phyloP scores from a whole-genome alignment of 2,329 filamentous ascomycete genomes.

The Sphaceloma murrayae region DNA sequence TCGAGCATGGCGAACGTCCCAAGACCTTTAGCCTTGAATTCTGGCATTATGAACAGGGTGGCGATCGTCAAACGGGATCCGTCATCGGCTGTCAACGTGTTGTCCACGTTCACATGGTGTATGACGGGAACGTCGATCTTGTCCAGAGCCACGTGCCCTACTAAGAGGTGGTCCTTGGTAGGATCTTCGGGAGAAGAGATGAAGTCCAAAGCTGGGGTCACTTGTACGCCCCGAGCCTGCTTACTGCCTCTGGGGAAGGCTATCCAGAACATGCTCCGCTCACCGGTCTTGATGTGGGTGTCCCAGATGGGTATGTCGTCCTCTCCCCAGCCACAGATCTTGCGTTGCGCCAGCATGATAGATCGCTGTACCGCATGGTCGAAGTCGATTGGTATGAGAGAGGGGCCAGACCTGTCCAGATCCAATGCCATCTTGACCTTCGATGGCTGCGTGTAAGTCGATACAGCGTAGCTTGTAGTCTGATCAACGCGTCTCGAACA shows the following conservation, averaged over 20 bases:
- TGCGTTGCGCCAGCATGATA: slow-evolving; percentile 19
- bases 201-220: not conserved
- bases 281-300: slow-evolving; percentile 14
- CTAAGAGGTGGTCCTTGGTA: slow-evolving; percentile 5
- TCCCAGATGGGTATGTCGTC: slow-evolving; percentile 20
- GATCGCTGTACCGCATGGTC: slow-evolving; percentile 10
- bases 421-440: not conserved
- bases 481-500: too few relatives aligned
- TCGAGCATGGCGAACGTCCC: slow-evolving; percentile 20
- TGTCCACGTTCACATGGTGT: slow-evolving; percentile 14
- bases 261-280: slow-evolving; percentile 21
- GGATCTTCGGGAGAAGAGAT: not conserved
- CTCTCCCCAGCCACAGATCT: slow-evolving; percentile 20
- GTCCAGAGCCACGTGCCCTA: slow-evolving; percentile 21
- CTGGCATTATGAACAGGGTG: slow-evolving; percentile 20
- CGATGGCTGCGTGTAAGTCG: not conserved
- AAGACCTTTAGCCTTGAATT: slow-evolving; percentile 17
- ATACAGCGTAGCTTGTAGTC: too few relatives aligned
- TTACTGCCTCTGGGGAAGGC: slow-evolving; percentile 9
- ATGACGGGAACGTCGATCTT: slow-evolving; percentile 15
- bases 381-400: slow-evolving; percentile 20
- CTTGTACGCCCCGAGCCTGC: not conserved
- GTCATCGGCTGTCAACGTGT: slow-evolving; percentile 15
- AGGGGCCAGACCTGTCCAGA: not conserved
- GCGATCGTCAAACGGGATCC: slow-evolving; percentile 19